Evolutionary conservation across 306 rosid genomes (phyloP), one percentile per base, ranked within the genome.

Genomic region (Purshia tridentata): DNA sequence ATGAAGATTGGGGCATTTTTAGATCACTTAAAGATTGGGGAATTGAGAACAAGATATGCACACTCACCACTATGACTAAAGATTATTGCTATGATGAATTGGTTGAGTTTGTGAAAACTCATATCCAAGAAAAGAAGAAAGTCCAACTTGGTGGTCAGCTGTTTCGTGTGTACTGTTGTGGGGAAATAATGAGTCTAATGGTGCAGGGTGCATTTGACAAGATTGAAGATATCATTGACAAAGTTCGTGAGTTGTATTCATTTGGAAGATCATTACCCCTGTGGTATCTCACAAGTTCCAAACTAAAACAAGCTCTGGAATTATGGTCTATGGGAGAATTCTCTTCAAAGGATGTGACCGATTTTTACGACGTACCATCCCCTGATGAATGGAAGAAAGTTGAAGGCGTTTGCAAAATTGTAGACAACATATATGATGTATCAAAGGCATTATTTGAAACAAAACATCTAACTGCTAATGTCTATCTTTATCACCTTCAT

Each of bases 361-460:
- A 61, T 16, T 3, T 12, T 4, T 20, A 51, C 9, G 45, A 73
- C 6, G 59, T 49, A 15, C 53, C 63, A 18, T 8, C 70, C 23
- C 61, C 60, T 50, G 70, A 62, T 18, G 77, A 73, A 13, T 64
- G 67, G 67, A 66, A 66, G 57, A 23, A 65, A 52, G 72, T 65
- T 29, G 56, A 65, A 52, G 65, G 56, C 4, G 54, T 46, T 16
- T 54, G 79, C 42, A 13, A 57, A 9, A 20, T 67, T 58, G 41
- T 37, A 4, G 74, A 58, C 13, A 76, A 41, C 50, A 37, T 76
- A 8, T 47, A 67, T 50, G 53, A 56, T 6, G 74, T 68, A 14
- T 62, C 67, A n/a, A 37, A 66, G 49, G 73, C 55, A 3, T n/a
- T 65, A 5, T 66, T 75, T 11, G 57, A 66, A 16, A 66, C 63